These are phyloP conservation scores for Gardenia jasminoides DNA, from an alignment of 257 asterid species.

Conservation along the genomic window DNA sequence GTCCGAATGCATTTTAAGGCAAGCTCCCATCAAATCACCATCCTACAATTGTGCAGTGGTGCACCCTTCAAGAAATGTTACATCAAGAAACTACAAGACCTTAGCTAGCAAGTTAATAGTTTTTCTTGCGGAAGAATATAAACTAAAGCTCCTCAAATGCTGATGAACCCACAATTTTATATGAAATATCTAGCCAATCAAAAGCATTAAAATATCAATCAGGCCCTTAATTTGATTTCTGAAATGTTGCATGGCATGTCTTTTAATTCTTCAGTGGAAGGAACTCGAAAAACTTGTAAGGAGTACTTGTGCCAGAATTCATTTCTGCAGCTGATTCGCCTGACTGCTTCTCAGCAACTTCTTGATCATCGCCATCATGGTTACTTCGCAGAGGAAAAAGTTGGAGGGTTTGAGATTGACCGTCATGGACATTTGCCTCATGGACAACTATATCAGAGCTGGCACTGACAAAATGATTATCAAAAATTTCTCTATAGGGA, in stretches of 20 bases:
- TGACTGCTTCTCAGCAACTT: constrained; percentile 19
- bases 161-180: not conserved
- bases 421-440: not conserved
- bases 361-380: constrained; percentile 6
- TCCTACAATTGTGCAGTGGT: constrained; percentile 9
- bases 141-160: not conserved
- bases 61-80: constrained; percentile 22
- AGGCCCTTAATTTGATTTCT: not conserved
- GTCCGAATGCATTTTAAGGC: constrained; percentile 34
- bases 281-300: constrained; percentile 74
- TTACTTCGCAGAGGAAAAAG: constrained; percentile 62
- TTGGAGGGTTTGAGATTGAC: constrained; percentile 66
- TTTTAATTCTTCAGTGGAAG: constrained; percentile 71
- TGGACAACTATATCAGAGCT: not conserved
- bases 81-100: constrained; percentile 7
- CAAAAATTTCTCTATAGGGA: constrained; percentile 20
- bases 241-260: not conserved
- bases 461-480: not conserved
- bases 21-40: constrained; percentile 16
- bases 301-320: constrained; percentile 16
- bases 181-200: not conserved
- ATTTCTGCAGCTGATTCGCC: constrained; percentile 18
- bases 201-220: not conserved
- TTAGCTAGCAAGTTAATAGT: not conserved
- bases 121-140: not conserved